These are phyloP conservation scores for Monosporascus sp. DNA, from an alignment of 2,329 filamentous ascomycete genomes.

Conservation along the genomic window DNA sequence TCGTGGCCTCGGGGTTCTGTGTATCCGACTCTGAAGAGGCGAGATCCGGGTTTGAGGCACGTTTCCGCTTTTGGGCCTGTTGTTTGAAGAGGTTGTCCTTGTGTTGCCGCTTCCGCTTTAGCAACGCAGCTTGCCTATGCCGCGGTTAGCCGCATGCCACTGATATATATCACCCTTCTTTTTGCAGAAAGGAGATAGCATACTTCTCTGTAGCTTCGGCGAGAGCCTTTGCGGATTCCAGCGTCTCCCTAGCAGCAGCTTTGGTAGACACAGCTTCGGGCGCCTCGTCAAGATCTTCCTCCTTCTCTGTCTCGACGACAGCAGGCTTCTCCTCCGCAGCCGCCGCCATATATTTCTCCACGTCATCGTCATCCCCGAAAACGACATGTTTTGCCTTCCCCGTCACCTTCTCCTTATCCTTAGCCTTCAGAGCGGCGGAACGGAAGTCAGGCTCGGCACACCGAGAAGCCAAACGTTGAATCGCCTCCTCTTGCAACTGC, in stretches of 20 bases:
- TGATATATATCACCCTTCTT: neutral
- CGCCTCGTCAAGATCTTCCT: slow-evolving; percentile 48
- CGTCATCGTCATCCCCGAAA: slow-evolving; percentile 28
- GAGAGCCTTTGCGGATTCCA: slow-evolving; percentile 41
- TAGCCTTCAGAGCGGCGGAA: neutral
- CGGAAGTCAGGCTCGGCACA: slow-evolving; percentile 12
- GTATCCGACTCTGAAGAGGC: slow-evolving; percentile 18
- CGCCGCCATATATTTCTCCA: slow-evolving; percentile 26
- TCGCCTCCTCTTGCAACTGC: slow-evolving; percentile 27
- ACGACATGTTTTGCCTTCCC: slow-evolving; percentile 26
- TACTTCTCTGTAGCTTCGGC: slow-evolving; percentile 49
- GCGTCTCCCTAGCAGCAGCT: slow-evolving; percentile 41
- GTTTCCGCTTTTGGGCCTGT: slow-evolving; percentile 49
- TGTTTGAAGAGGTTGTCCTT: slow-evolving; percentile 50
- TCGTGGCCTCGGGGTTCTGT: slow-evolving; percentile 17
- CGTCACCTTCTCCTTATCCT: slow-evolving; percentile 6
- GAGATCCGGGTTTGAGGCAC: slow-evolving; percentile 10
- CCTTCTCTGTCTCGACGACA: slow-evolving; percentile 32
- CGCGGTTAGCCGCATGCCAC: neutral
- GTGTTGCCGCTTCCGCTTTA: slow-evolving; percentile 53
- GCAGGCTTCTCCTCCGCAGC: slow-evolving; percentile 9
- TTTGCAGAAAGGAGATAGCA: slow-evolving; percentile 31
- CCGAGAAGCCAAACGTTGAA: slow-evolving; percentile 19
- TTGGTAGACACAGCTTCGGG: slow-evolving; percentile 55
- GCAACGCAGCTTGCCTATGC: slow-evolving; percentile 36